Evolutionary conservation across 176 grass and related monocot genomes (phyloP).

Genomic region (Chrysopogon serrulatus): DNA sequence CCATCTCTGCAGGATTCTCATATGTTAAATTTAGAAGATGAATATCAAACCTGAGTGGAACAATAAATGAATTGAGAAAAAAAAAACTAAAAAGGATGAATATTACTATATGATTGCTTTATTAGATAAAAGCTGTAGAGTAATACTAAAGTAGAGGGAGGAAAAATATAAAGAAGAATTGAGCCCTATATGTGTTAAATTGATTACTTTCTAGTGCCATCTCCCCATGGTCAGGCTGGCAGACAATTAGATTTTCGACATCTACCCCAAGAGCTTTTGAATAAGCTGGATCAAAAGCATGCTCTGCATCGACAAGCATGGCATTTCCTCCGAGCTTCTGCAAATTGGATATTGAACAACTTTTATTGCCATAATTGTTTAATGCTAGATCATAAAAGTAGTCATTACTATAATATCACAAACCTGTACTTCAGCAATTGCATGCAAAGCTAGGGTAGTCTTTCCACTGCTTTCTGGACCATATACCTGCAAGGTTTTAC

Average conservation of each 20-base stretch:
- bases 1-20: not conserved
- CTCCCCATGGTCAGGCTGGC: conserved; percentile 96
- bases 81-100: not conserved
- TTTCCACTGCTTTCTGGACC: conserved; percentile 98
- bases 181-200: conserved; percentile 3
- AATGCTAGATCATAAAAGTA: not conserved
- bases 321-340: conserved; percentile 97
- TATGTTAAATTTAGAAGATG: not conserved
- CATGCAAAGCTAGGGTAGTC: conserved; percentile 94
- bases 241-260: conserved; percentile 99
- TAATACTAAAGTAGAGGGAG: not conserved
- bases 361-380: not conserved
- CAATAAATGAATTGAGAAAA: not conserved
- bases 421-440: conserved; percentile 97
- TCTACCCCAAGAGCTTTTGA: conserved; percentile 90
- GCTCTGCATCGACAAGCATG: conserved; percentile 98
- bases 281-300: conserved; percentile 99
- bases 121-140: not conserved
- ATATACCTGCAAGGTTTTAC: conserved; percentile 57
- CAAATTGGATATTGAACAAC: conserved; percentile 8
- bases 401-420: not conserved
- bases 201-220: conserved; percentile 97
- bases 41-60: not conserved
- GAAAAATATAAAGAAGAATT: not conserved
- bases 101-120: not conserved